Evolutionary conservation across 441 rosid species (phyloP), one percentile per base, ranked within the genome.

Genomic region (Corymbia calophylla): DNA sequence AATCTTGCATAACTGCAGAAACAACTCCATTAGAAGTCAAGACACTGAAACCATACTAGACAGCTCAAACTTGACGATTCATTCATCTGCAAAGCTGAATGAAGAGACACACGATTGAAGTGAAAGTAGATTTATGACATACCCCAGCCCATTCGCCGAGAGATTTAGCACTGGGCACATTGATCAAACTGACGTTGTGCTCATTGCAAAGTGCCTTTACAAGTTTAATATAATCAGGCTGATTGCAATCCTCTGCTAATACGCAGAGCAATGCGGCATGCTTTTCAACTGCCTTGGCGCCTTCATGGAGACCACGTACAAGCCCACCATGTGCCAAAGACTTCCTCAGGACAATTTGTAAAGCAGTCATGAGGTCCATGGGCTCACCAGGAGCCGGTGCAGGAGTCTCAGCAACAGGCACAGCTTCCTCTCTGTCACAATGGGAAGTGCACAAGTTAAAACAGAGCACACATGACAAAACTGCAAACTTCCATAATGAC

Each of bases 121-220:
- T 49, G 85, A 39, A 10, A 70, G 23, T 88, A 39, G 60, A 35
- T 3, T 48, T 64, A 25, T 18, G 47, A 95, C 98, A 94, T 93
- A 98, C 99, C 70, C 99, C 99, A 90, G 98, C 99, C 99, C 99
- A 98, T 90, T 98, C 99, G 48, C 99, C 99, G 0, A 97, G 99
- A 66, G 98, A 93, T 91, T 97, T 96, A 47, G 99, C 97, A 92
- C 96, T 95, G 27, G 98, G 99, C 44, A 95, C 98, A 0, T 94
- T 93, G 77, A 97, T 88, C 91, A 97, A 89, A 87, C 92, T 93
- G 27, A 96, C 95, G 31, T 93, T 93, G 92, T 96, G 99, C 86
- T 97, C 98, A 84, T 94, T 95, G 47, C 99, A 97, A 44, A 97
- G 98, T n/a, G 96, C 97, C 90, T 97, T 97, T 11, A 97, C 99